Evolutionary conservation across 106 monocot genomes (phyloP), one percentile per base, ranked within the genome.

Genomic region (Chionographis japonica): DNA sequence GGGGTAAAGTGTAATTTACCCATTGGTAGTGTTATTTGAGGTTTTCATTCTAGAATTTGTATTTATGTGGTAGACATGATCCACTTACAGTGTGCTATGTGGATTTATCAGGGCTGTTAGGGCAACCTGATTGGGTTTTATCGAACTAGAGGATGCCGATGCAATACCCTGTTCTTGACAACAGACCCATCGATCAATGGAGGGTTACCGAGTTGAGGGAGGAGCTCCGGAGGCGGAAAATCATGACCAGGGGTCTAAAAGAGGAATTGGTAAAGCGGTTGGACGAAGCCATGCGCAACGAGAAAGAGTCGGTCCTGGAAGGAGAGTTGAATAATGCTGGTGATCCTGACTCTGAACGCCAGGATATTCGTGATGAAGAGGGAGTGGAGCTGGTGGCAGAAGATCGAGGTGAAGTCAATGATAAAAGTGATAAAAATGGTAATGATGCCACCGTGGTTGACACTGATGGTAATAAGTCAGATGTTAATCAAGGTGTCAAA

Each of bases 141-240:
- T 17, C 40, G 3, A 13, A 49, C 46, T 57, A 58, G 72, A 56
- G 54, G 35, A 92, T 85, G 85, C 41, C 84, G 42, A 72, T 79
- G 0, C 79, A 62, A 41, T 89, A 84, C 72, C 77, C 93, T 46
- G 77, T 84, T 50, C 78, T 89, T 4, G 79, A 90, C 69, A 87
- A 84, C 72, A 61, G 69, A 12, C 93, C 93, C 12, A 79, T 94
- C 58, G 93, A 94, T 70, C 93, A 94, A 46, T 94, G 89, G 93
- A 89, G 76, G 68, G 93, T 94, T 58, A 82, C 84, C 15, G 93
- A 89, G 77, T 65, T 94, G 60, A 86, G 79, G 72, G 93, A 94
- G 3, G 93, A 94, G 55, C 89, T 94, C 20, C 62, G 73, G 41
- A 81, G 74, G 54, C 78, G 93, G 58, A 89, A 65, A 63, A 62